Evolutionary conservation across 352 stramenopile genomes (phyloP), one percentile per base, ranked within the genome.

Genomic region (Globisporangium nodosum): DNA sequence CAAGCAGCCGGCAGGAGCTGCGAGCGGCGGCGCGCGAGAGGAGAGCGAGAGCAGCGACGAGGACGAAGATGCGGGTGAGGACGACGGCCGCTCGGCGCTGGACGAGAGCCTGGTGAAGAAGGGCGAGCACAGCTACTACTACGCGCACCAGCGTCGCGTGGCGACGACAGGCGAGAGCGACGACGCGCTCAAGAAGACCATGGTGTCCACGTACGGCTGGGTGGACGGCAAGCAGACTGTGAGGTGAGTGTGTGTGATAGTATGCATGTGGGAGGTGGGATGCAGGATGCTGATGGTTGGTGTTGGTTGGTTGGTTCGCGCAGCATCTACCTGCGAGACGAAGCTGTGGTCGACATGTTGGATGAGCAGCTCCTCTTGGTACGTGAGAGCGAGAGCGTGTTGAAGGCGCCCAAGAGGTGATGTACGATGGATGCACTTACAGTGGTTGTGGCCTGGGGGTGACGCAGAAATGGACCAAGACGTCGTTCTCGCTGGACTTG

Each of bases 101-200:
- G 74, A 92, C 20, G 83, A 90, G 48, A 90, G 75, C 27, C 71
- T 85, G 57, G 30, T 86, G 30, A 70, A 69, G 49, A 90, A 90
- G 57, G 85, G 85, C 40, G 71, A 82, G 27, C 76, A 93, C 69
- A 92, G 83, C 70, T 95, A 95, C 71, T 92, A 92, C 66, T 95
- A 92, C 64, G 71, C 80, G 11, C 83, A 89, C 68, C 60, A 85
- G 59, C 66, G 50, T 18, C 71, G 63, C 55, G 64, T 27, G 24
- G 24, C 72, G 15, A 47, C 61, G 31, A 73, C 70, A 15, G 56
- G 60, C 30, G 39, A 61, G 21, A 53, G 54, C 35, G 52, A 42
- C 30, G 54, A 71, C 30, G 58, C 61, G 39, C 54, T 78, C 46
- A 70, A 69, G 27, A 88, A 87, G 61, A 77, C 71, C 24, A 76